Conservation (phyloP, 768 basidiomycete species). For the Russula sp. region DNA sequence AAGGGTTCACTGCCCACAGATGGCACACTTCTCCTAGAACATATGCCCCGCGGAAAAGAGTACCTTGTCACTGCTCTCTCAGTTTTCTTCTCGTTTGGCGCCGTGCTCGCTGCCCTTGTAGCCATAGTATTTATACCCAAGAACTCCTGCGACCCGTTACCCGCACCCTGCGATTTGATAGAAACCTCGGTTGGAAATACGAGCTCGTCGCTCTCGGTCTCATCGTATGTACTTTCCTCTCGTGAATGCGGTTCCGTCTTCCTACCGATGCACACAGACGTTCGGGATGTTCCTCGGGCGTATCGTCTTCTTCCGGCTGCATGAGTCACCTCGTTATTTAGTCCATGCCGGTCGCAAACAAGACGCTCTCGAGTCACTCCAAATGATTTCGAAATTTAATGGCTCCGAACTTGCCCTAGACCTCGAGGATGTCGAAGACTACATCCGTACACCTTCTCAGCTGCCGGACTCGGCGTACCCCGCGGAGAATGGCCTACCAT, state of each 20-base stretch:
- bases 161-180: slow-evolving; percentile 59
- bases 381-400: slow-evolving; percentile 84
- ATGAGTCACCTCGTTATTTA: slow-evolving; percentile 93
- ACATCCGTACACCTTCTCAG: slow-evolving; percentile 30
- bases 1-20: slow-evolving; percentile 97
- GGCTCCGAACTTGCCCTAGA: slow-evolving; percentile 66
- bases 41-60: slow-evolving; percentile 88
- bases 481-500: not conserved
- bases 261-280: slow-evolving; percentile 51
- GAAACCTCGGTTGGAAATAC: slow-evolving; percentile 89
- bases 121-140: slow-evolving; percentile 77
- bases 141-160: slow-evolving; percentile 56
- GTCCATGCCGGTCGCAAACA: slow-evolving; percentile 82
- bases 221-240: slow-evolving; percentile 56
- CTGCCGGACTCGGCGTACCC: not conserved
- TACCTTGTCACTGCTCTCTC: slow-evolving; percentile 90
- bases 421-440: slow-evolving; percentile 65
- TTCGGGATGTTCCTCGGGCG: slow-evolving; percentile 83
- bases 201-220: slow-evolving; percentile 74
- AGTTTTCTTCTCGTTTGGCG: slow-evolving; percentile 93
- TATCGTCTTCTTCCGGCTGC: slow-evolving; percentile 84
- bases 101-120: slow-evolving; percentile 79
- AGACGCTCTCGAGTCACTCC: slow-evolving; percentile 81
- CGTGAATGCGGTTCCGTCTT: not conserved
- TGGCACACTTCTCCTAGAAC: slow-evolving; percentile 87